A percentile compares a stretch with the other conserved stretches of the same genome.
These are phyloP conservation scores for Parachaetomium inaequale DNA, from an alignment of 495 filamentous ascomycete species.

Conservation along the genomic window DNA sequence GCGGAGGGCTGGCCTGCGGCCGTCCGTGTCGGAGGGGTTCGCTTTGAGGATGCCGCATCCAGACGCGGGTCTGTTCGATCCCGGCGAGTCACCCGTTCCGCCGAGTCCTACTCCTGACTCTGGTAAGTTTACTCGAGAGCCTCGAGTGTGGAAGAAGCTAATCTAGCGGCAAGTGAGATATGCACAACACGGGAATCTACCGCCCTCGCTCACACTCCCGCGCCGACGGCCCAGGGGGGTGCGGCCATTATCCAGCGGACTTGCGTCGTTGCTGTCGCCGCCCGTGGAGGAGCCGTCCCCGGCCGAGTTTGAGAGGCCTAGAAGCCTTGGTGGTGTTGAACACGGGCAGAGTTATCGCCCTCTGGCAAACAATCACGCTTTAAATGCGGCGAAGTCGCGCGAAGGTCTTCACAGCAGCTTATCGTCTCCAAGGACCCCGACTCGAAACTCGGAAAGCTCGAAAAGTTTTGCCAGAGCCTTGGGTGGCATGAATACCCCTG, in stretches of 20 bases:
- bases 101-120: slow-evolving; percentile 33
- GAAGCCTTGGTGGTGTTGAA: not conserved
- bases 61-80: slow-evolving; percentile 9
- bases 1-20: slow-evolving; percentile 12
- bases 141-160: slow-evolving; percentile 6
- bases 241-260: slow-evolving; percentile 18
- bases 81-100: slow-evolving; percentile 24
- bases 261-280: slow-evolving; percentile 31
- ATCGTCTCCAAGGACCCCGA: not conserved
- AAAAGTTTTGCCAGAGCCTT: not conserved
- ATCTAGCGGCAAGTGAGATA: slow-evolving; percentile 10
- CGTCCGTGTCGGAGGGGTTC: slow-evolving; percentile 30
- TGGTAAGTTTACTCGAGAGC: slow-evolving; percentile 15
- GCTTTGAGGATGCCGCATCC: slow-evolving; percentile 18
- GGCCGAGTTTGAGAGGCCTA: not conserved
- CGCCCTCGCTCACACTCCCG: slow-evolving; percentile 20
- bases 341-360: not conserved
- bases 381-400: slow-evolving; percentile 4
- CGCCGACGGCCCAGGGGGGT: slow-evolving; percentile 26
- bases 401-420: not conserved
- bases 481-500: not conserved
- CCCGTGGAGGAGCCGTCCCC: slow-evolving; percentile 30
- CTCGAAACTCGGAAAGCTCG: not conserved
- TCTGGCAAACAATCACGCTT: not conserved
- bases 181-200: slow-evolving; percentile 11